These are phyloP conservation scores for Cenococcum geophilum DNA, from an alignment of 495 filamentous ascomycete genomes.

Conservation along the genomic window DNA sequence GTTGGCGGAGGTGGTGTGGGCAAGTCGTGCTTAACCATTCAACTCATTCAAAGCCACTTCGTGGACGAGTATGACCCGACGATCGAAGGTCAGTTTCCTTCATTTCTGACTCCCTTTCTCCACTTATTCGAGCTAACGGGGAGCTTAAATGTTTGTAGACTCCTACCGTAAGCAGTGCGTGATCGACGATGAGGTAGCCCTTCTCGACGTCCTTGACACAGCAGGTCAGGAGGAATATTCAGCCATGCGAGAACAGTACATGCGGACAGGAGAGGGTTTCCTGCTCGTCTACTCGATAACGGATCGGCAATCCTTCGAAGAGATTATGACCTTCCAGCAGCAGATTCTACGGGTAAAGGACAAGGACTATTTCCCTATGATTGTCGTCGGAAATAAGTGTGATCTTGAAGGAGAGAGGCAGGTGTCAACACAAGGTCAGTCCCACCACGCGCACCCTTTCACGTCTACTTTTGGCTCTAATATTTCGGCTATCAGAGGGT, in stretches of 20 bases:
- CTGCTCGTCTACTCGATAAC: conserved; percentile 97
- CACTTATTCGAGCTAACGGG: conserved; percentile 20
- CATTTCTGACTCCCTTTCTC: not conserved
- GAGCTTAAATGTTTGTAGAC: conserved; percentile 48
- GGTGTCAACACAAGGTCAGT: conserved; percentile 77
- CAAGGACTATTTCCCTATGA: conserved; percentile 98
- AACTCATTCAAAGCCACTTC: conserved; percentile 97
- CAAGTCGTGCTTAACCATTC: conserved; percentile 98
- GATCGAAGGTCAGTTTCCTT: conserved; percentile 77
- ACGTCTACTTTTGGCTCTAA: conserved; percentile 12
- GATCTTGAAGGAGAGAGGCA: conserved; percentile 89
- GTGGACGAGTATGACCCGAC: conserved; percentile 99
- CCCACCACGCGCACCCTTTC: conserved; percentile 13
- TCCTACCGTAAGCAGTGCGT: conserved; percentile 99
- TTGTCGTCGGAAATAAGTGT: conserved; percentile 99
- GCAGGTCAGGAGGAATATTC: conserved; percentile 99
- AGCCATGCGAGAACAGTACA: conserved; percentile 99
- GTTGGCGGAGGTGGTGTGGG: conserved; percentile 97
- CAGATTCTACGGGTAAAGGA: conserved; percentile 98
- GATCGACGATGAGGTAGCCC: conserved; percentile 94
- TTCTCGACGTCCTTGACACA: conserved; percentile 95
- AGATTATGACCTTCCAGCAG: conserved; percentile 97
- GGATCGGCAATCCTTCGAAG: conserved; percentile 93
- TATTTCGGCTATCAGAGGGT: conserved; percentile 59
- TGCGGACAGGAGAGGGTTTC: conserved; percentile 98